These are phyloP conservation scores for Kwoniella sp. DNA, from an alignment of 768 basidiomycete genomes.

Conservation along the genomic window DNA sequence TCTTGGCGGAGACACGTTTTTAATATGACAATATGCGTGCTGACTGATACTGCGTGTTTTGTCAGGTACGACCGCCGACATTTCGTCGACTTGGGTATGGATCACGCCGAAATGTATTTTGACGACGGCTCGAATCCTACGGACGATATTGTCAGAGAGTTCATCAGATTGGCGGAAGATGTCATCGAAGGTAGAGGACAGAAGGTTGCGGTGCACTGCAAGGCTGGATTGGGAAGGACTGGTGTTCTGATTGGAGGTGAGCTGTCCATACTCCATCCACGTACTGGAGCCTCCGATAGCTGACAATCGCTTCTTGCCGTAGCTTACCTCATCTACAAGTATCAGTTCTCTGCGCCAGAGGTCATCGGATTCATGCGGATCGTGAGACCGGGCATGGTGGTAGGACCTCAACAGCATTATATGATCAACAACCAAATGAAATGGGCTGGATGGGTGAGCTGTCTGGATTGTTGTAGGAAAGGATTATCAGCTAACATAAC, in stretches of 20 bases:
- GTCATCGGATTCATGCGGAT: conserved; percentile 99
- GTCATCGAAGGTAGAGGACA: conserved; percentile 71
- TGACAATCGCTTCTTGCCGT: neutral
- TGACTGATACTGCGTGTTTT: neutral
- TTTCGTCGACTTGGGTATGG: conserved; percentile 37
- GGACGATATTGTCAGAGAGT: conserved; percentile 88
- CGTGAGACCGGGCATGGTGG: conserved; percentile 71
- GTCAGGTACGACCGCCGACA: conserved; percentile 41
- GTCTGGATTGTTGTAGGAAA: no score
- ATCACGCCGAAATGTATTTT: conserved; percentile 69
- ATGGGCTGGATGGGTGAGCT: conserved; percentile 50
- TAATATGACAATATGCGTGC: conserved; percentile 56
- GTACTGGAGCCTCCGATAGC: neutral
- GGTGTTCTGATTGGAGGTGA: conserved; percentile 84
- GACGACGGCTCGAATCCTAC: conserved; percentile 98
- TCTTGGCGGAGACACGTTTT: no score
- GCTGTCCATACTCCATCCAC: conserved; percentile 10
- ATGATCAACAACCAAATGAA: conserved; percentile 51
- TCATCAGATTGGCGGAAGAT: conserved; percentile 80
- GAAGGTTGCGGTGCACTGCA: conserved; percentile 76
- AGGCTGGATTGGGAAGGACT: conserved; percentile 89
- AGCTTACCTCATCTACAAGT: conserved; percentile 98
- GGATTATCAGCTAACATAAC: neutral
- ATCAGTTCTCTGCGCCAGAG: conserved; percentile 92
- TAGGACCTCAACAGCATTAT: conserved; percentile 55